phyloP scores from a whole-genome alignment of 2,329 filamentous ascomycete species.

The Zopfia rhizophila region DNA sequence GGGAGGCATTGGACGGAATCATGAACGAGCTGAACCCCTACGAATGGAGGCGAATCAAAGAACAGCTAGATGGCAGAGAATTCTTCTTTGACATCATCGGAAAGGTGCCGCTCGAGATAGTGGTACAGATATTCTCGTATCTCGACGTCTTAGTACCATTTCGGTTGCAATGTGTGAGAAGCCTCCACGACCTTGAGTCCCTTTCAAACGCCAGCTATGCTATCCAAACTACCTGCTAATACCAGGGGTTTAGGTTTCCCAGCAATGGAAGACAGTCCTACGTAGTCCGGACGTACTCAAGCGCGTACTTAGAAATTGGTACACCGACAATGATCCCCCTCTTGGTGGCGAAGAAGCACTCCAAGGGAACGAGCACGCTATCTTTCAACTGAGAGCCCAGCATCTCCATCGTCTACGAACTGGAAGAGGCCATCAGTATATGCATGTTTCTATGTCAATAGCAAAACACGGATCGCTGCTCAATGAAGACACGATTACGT shows the following conservation, averaged over 20 bases:
- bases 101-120: constrained; percentile 51
- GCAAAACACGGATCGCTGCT: constrained; percentile 14
- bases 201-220: neutral
- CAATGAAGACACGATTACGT: constrained; percentile 30
- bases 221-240: constrained; percentile 13
- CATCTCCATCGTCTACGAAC: constrained; percentile 38
- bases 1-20: constrained; percentile 36
- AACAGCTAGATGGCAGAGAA: constrained; percentile 25
- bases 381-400: constrained; percentile 32
- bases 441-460: constrained; percentile 6
- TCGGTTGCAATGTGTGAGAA: constrained; percentile 40
- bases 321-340: constrained; percentile 17
- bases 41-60: constrained; percentile 42
- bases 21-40: constrained; percentile 35
- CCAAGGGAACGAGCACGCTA: constrained; percentile 24
- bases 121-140: constrained; percentile 46
- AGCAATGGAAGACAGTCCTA: constrained; percentile 43
- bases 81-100: constrained; percentile 49
- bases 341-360: constrained; percentile 24
- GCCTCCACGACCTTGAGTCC: neutral
- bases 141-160: constrained; percentile 42
- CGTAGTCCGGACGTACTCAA: constrained; percentile 37
- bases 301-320: constrained; percentile 33
- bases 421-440: constrained; percentile 22
- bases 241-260: constrained; percentile 38